These are phyloP conservation scores for Hordeum vulgare DNA, from an alignment of 176 grass and related monocot species.

Conservation along the genomic window MorexV3_pseudomolecules_assembly NC_058523.1:55179323-55179822, in stretches of 20 bases:
- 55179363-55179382: conserved; percentile 34
- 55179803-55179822: conserved; percentile 79
- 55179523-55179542: conserved; percentile 37
- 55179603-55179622: conserved; percentile 58
- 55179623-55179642: conserved; percentile 60
- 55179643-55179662: conserved; percentile 22
- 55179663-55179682: conserved; percentile 39
- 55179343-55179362: conserved; percentile 41
- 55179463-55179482: conserved; percentile 49
- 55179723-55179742: conserved; percentile 21
- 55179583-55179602: conserved; percentile 60
- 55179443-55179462: conserved; percentile 70
- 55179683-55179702: conserved; percentile 35
- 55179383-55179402: conserved; percentile 57
- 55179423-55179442: conserved; percentile 63
- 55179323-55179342: conserved; percentile 64
- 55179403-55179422: conserved; percentile 65
- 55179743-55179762: conserved; percentile 6
- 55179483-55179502: conserved; percentile 37
- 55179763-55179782: conserved; percentile 38
- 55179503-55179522: conserved; percentile 48
- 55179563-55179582: conserved; percentile 67
- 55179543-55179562: conserved; percentile 45
- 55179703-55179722: conserved; percentile 47
- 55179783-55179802: conserved; percentile 78